Evolutionary conservation across 139 green algal species (phyloP).

Genomic region (Asterochloris erici): DNA sequence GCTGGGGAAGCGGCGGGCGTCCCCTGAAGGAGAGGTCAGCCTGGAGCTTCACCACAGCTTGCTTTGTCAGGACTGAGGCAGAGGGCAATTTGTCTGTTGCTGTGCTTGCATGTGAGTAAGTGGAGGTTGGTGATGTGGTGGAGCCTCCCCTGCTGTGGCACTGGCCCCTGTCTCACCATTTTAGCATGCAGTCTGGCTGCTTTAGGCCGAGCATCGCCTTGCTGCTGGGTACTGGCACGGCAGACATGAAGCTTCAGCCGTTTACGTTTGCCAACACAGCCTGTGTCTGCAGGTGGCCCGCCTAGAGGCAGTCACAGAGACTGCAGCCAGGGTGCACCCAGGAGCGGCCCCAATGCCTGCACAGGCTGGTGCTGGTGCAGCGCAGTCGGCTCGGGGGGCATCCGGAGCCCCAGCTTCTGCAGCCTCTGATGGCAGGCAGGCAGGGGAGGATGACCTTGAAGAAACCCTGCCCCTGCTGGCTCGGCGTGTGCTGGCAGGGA

Average conservation of each 20-base stretch:
- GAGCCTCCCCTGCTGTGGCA: background rate
- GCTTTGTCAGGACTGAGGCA: background rate
- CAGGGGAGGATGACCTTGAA: conserved; percentile 17
- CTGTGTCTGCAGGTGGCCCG: too few relatives aligned
- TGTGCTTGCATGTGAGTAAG: background rate
- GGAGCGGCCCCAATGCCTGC: background rate
- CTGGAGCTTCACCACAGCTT: background rate
- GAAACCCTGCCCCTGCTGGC: conserved; percentile 44
- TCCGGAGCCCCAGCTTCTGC: background rate
- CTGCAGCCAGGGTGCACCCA: too few relatives aligned
- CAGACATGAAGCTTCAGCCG: background rate
- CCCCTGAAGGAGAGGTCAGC: conserved; percentile 22
- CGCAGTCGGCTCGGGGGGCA: background rate
- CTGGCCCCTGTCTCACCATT: background rate
- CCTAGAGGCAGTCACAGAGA: too few relatives aligned
- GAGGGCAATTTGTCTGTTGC: background rate
- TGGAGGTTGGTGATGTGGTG: background rate
- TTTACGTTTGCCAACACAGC: background rate
- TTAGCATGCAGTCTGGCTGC: too few relatives aligned
- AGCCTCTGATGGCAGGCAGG: background rate
- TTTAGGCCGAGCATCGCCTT: too few relatives aligned
- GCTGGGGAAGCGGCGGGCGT: conserved; percentile 33
- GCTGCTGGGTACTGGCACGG: too few relatives aligned
- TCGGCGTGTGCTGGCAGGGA: conserved; percentile 20
- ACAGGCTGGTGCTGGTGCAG: background rate